These are phyloP conservation scores for Yamadazyma insecticola DNA, from an alignment of 805 yeast genomes.

Conservation along the genomic window DNA sequence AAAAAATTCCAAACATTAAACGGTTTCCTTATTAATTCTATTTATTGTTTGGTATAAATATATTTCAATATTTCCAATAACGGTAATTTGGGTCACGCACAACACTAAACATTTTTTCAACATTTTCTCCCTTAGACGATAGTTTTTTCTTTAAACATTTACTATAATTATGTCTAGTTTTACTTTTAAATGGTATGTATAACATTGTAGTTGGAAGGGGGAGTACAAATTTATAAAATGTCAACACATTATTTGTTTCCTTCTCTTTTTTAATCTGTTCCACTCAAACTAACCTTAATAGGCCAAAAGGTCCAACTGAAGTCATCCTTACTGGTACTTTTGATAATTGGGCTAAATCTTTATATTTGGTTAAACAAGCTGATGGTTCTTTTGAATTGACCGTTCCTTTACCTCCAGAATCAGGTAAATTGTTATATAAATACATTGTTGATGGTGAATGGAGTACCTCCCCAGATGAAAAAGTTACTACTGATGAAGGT, in stretches of 20 bases:
- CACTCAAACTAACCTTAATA: conserved; percentile 22
- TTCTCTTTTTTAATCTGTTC: background rate
- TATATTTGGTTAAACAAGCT: conserved; percentile 55
- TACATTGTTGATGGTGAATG: conserved; percentile 71
- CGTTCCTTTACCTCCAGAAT: conserved; percentile 47
- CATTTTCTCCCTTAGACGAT: background rate
- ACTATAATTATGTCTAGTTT: conserved; percentile 24
- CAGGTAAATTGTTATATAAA: conserved; percentile 45
- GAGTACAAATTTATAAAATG: background rate
- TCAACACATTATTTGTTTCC: background rate
- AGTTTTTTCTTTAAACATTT: background rate
- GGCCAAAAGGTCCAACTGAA: conserved; percentile 44
- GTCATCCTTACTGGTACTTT: conserved; percentile 70
- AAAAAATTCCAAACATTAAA: too few relatives aligned
- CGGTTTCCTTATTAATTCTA: too few relatives aligned
- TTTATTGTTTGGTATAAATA: too few relatives aligned
- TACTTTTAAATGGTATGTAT: conserved; percentile 39
- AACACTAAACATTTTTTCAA: background rate
- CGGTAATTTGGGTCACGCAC: too few relatives aligned
- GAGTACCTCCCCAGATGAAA: conserved; percentile 39
- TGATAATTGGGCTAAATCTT: conserved; percentile 59
- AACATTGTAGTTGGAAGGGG: background rate
- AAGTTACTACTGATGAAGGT: conserved; percentile 41
- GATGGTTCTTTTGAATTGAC: conserved; percentile 59
- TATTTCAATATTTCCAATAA: too few relatives aligned